Conservation (phyloP, 2,329 filamentous ascomycete genomes). For the Calonectria crousiana region DNA sequence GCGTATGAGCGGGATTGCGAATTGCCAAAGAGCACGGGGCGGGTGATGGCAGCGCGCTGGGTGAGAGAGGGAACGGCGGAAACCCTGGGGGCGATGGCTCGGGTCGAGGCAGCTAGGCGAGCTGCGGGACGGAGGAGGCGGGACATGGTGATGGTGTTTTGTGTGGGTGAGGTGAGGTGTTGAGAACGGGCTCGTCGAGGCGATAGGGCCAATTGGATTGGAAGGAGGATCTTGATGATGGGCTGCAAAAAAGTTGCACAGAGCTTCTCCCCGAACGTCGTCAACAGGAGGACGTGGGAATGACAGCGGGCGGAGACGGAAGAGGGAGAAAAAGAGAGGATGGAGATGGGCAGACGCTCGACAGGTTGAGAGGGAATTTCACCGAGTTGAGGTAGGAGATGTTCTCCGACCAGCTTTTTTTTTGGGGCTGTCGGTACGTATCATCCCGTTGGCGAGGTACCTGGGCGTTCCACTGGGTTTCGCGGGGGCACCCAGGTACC, state of each 20-base stretch:
- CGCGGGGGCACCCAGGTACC: conserved; percentile 31
- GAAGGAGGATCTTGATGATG: conserved; percentile 28
- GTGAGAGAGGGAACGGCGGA: conserved; percentile 52
- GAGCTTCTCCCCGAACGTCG: conserved; percentile 41
- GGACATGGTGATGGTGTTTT: conserved; percentile 56
- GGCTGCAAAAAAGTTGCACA: conserved; percentile 36
- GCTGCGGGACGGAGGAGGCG: conserved; percentile 64
- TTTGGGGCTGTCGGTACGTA: conserved; percentile 48
- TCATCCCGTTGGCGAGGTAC: conserved; percentile 46
- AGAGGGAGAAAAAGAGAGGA: conserved; percentile 34
- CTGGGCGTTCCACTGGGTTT: conserved; percentile 24
- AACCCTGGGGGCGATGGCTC: conserved; percentile 50
- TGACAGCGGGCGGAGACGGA: conserved; percentile 34
- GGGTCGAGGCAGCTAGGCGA: conserved; percentile 60
- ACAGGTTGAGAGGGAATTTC: conserved; percentile 49
- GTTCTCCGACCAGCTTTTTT: conserved; percentile 46
- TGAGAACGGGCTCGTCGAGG: conserved; percentile 39
- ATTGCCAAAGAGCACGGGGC: conserved; percentile 53
- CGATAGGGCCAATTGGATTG: conserved; percentile 30
- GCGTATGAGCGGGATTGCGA: conserved; percentile 68
- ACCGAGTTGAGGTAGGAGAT: conserved; percentile 40
- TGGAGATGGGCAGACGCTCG: conserved; percentile 42
- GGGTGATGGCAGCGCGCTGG: conserved; percentile 53
- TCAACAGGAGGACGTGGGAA: conserved; percentile 41
- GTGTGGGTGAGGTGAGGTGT: conserved; percentile 20